phyloP scores from a whole-genome alignment of 2,329 filamentous ascomycete genomes.

The Volutella citrinella region DNA sequence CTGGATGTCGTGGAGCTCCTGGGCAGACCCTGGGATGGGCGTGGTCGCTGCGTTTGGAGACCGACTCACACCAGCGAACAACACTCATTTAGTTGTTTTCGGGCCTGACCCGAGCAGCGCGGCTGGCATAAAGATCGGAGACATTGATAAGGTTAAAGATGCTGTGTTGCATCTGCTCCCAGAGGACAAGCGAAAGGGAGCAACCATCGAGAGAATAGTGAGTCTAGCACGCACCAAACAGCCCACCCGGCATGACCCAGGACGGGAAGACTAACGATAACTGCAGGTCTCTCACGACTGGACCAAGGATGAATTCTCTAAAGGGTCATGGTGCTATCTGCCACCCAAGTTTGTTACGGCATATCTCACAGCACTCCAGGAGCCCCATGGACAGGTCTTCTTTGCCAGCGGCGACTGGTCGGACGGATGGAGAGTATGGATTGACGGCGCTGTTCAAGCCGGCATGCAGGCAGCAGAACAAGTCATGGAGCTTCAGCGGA shows the following conservation, averaged over 20 bases:
- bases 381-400: conserved; percentile 3
- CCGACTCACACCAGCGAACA: conserved; percentile 4
- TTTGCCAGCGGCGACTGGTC: conserved; percentile 10
- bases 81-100: conserved; percentile 8
- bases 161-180: conserved; percentile 3
- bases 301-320: conserved; percentile 5
- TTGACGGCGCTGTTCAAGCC: conserved; percentile 7
- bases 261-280: too few species aligned
- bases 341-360: conserved; percentile 1
- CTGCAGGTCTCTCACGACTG: conserved; percentile 8
- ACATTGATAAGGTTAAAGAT: background rate
- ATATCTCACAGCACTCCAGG: conserved; percentile 5
- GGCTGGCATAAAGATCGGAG: background rate
- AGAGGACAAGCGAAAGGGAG: background rate
- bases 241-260: too few species aligned
- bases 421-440: conserved; percentile 9
- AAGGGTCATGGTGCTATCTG: conserved; percentile 4
- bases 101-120: conserved; percentile 4
- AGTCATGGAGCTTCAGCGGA: too few species aligned
- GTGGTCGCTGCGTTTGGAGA: conserved; percentile 7
- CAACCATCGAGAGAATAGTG: conserved; percentile 6
- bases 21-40: conserved; percentile 1
- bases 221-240: background rate
- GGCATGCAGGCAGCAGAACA: conserved; percentile 5
- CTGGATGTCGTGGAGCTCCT: conserved; percentile 5